These are phyloP conservation scores for Penicillium olsonii DNA, from an alignment of 2,329 filamentous ascomycete genomes.

Conservation along the genomic window DNA sequence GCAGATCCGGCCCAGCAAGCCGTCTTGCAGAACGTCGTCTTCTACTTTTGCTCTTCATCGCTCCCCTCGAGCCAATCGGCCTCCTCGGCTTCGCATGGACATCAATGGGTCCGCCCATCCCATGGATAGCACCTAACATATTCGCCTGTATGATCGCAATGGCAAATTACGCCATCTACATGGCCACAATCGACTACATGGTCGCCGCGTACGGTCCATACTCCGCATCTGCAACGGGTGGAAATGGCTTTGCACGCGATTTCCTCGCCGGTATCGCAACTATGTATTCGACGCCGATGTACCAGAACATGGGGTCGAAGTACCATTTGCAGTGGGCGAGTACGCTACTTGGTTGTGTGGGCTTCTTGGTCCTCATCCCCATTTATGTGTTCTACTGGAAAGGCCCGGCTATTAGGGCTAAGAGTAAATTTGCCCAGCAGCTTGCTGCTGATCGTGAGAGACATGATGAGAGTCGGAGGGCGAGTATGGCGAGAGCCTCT, in stretches of 20 bases:
- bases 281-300: constrained; percentile 67
- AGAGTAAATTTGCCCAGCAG: constrained; percentile 26
- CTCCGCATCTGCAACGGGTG: constrained; percentile 72
- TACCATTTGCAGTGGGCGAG: constrained; percentile 56
- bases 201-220: constrained; percentile 73
- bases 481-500: constrained; percentile 8
- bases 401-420: constrained; percentile 54
- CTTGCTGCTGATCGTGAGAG: constrained; percentile 21
- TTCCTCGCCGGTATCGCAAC: constrained; percentile 73
- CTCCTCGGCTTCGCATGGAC: constrained; percentile 72
- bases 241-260: constrained; percentile 73
- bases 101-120: constrained; percentile 61
- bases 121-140: constrained; percentile 69
- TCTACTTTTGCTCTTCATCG: constrained; percentile 64
- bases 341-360: constrained; percentile 54
- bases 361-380: constrained; percentile 53
- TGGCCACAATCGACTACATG: constrained; percentile 78
- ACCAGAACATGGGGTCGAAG: constrained; percentile 48
- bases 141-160: constrained; percentile 68
- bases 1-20: constrained; percentile 47
- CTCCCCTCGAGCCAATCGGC: constrained; percentile 55
- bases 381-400: constrained; percentile 60
- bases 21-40: constrained; percentile 65
- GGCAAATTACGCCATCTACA: constrained; percentile 73
- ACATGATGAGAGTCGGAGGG: constrained; percentile 13